Percentiles rank a stretch among this genome's conserved stretches.
These are phyloP conservation scores for Colletotrichum sp. DNA, from an alignment of 2,329 filamentous ascomycete genomes.

Conservation along the genomic window DNA sequence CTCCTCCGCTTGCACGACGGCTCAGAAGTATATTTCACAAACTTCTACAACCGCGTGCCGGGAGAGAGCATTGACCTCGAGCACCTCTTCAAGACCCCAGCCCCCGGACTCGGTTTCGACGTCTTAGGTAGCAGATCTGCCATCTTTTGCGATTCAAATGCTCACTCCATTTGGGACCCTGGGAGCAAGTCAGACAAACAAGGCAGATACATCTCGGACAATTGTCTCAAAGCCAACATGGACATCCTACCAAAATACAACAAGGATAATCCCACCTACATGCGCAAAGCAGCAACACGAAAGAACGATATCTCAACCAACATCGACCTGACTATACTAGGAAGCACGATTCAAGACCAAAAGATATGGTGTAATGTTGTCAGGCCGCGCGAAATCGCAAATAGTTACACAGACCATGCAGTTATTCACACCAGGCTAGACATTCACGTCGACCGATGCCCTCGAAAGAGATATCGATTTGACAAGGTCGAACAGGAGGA, in stretches of 20 bases:
- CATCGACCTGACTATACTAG: neutral
- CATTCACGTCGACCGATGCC: neutral
- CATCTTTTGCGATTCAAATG: neutral
- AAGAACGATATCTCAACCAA: fast-evolving
- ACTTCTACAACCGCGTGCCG: neutral
- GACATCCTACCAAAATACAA: neutral
- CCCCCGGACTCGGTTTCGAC: neutral
- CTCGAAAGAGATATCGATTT: neutral
- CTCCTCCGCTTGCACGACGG: neutral
- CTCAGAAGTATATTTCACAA: neutral
- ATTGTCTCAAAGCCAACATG: too few species aligned
- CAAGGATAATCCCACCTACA: neutral
- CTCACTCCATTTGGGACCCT: neutral
- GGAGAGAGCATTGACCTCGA: neutral
- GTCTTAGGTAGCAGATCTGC: neutral
- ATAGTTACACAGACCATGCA: neutral
- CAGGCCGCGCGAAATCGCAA: neutral
- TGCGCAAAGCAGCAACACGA: neutral
- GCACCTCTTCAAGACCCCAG: neutral
- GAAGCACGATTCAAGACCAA: too few species aligned
- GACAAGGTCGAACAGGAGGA: neutral
- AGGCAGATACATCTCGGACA: neutral
- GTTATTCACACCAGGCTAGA: neutral
- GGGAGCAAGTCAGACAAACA: fast-evolving
- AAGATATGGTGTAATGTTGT: neutral